Evolutionary conservation across 306 rosid species (phyloP).

Genomic region (Trifolium pratense): DNA sequence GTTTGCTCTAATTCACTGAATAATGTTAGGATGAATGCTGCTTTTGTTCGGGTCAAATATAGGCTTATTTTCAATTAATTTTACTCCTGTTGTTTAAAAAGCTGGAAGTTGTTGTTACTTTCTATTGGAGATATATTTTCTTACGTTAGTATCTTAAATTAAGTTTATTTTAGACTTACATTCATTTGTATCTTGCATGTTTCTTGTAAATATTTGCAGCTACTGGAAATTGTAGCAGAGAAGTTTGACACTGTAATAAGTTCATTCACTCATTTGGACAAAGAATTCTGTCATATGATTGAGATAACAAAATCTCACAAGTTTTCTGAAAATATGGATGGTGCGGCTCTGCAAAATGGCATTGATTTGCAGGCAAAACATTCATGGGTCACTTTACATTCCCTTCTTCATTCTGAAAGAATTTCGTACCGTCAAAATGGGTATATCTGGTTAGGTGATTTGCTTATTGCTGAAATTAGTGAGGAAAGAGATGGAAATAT

Average conservation of each 20-base stretch:
- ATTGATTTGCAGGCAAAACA: slow-evolving; percentile 70
- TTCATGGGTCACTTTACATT: slow-evolving; percentile 90
- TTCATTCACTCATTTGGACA: slow-evolving; percentile 92
- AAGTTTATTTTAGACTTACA: not conserved
- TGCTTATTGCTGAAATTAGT: slow-evolving; percentile 90
- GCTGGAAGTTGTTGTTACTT: slow-evolving; percentile 15
- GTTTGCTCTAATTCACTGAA: slow-evolving; percentile 14
- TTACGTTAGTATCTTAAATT: slow-evolving; percentile 14
- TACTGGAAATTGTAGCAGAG: slow-evolving; percentile 77
- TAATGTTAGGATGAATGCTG: slow-evolving; percentile 25
- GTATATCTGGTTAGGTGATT: slow-evolving; percentile 91
- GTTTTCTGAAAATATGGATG: slow-evolving; percentile 74
- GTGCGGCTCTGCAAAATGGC: slow-evolving; percentile 61
- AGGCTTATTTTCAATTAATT: slow-evolving; percentile 9
- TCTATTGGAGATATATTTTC: slow-evolving; percentile 33
- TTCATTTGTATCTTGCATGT: slow-evolving; percentile 22
- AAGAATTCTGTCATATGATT: slow-evolving; percentile 80
- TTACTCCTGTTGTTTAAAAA: slow-evolving; percentile 23
- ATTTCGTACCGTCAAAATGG: slow-evolving; percentile 84
- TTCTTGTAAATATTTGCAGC: slow-evolving; percentile 65
- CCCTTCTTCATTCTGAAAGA: slow-evolving; percentile 95
- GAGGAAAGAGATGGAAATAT: slow-evolving; percentile 67
- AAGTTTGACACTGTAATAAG: slow-evolving; percentile 75
- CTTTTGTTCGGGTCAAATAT: slow-evolving; percentile 17
- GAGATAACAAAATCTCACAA: slow-evolving; percentile 81